Evolutionary conservation across 1,139 yeast genomes (phyloP), one percentile per base, ranked within the genome.

Genomic region (Saccharomycopsis hybrid): DNA sequence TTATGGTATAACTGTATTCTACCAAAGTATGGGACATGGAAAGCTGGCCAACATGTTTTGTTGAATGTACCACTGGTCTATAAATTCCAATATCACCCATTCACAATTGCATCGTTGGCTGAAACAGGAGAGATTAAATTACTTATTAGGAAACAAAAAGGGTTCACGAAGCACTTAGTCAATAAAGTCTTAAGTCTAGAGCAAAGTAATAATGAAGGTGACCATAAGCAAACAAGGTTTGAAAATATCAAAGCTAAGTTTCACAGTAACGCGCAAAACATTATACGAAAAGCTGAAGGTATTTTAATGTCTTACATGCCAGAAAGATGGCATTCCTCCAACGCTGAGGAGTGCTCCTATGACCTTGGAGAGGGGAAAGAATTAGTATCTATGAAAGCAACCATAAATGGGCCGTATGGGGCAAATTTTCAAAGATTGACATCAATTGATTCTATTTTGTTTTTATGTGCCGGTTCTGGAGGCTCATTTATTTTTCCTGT

Each of bases 401-500:
- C 61, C 5, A 64, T 73, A 46, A 63, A 65, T 37, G 80, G 80
- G 0, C 79, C 80, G 0, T 70, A 65, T 51, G 78, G 78, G 1
- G 74, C 68, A 1, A 64, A 62, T 24, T 64, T 64, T 50, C 76
- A 71, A 53, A 73, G 75, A 0, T 64, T 74, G 36, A 61, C 67
- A 11, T 62, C 68, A 0, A 74, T 74, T 55, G 77, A 75, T 49
- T 57, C 69, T 3, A 64, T 64, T n/a, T 49, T 70, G 5, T 71
- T 75, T 49, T 56, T 74, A 35, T 66, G 70, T 27, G 74, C 75
- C 4, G 79, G 77, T 1, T 67, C 73, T 1, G 79, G 80, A 1
- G 72, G 70, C 2, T 67, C 78, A 0, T 74, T 72, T 57, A 65
- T 70, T 0, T 66, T 74, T 50, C 78, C 79, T 1, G 67, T 73